Conservation (phyloP, 371 early-diverging fungal genomes). For the Mortierella sp. region DNA sequence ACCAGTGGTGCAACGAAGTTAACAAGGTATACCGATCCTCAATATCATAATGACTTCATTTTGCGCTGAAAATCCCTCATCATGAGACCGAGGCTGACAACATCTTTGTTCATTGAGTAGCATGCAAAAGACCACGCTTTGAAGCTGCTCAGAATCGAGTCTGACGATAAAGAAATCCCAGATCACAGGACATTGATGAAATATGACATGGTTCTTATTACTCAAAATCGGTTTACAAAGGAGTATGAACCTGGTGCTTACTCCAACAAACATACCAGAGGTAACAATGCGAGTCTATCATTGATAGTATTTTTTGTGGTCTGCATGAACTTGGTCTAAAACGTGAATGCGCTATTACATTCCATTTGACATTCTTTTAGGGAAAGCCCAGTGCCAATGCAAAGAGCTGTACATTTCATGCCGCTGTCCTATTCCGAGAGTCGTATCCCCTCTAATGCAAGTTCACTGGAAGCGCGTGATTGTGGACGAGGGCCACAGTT, state of each 20-base stretch:
- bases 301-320: neutral
- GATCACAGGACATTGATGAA: slow-evolving; percentile 61
- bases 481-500: slow-evolving; percentile 80
- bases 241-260: slow-evolving; percentile 70
- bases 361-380: neutral
- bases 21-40: slow-evolving; percentile 62
- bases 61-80: no score
- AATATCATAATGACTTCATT: neutral
- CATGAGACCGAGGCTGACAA: neutral
- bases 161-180: slow-evolving; percentile 63
- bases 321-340: neutral
- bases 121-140: slow-evolving; percentile 68
- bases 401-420: slow-evolving; percentile 10
- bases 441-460: slow-evolving; percentile 73
- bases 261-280: slow-evolving; percentile 24
- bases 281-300: slow-evolving; percentile 1
- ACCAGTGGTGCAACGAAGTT: slow-evolving; percentile 82
- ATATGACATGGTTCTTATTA: slow-evolving; percentile 76
- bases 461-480: slow-evolving; percentile 83
- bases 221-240: slow-evolving; percentile 69
- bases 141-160: slow-evolving; percentile 59
- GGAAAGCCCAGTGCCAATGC: slow-evolving; percentile 18
- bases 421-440: slow-evolving; percentile 15
- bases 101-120: slow-evolving; percentile 20
- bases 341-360: neutral